A percentile compares a stretch with the other conserved stretches of the same genome.
Evolutionary conservation across 495 filamentous ascomycete genomes (phyloP).

Genomic region (Filosporella fistucella): DNA sequence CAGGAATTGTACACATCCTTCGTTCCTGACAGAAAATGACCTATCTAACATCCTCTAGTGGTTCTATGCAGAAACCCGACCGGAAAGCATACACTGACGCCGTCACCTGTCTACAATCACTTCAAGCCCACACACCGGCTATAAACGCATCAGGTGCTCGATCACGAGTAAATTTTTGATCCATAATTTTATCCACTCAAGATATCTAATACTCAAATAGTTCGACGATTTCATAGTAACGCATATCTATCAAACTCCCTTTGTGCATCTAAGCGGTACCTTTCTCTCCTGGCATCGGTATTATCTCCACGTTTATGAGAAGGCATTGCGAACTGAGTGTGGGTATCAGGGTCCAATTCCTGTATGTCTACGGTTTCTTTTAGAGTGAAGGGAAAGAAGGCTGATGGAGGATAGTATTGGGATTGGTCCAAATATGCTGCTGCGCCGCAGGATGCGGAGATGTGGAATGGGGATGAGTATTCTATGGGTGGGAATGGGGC

Average conservation of each 20-base stretch:
- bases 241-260: constrained; percentile 59
- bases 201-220: too few species aligned
- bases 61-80: constrained; percentile 37
- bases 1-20: constrained; percentile 15
- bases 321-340: constrained; percentile 64
- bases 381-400: too few species aligned
- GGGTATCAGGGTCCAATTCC: constrained; percentile 41
- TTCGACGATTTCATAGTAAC: constrained; percentile 69
- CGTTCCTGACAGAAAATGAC: constrained; percentile 1
- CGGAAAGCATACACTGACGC: constrained; percentile 57
- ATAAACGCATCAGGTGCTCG: constrained; percentile 18
- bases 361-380: too few species aligned
- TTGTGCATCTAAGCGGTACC: constrained; percentile 57
- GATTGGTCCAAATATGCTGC: too few species aligned
- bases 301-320: constrained; percentile 59
- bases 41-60: constrained; percentile 32
- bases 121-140: constrained; percentile 41
- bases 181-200: too few species aligned
- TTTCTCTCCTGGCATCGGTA: constrained; percentile 73
- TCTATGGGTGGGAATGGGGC: too few species aligned
- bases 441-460: too few species aligned
- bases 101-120: constrained; percentile 54
- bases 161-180: too few species aligned
- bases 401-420: too few species aligned
- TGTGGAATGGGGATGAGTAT: too few species aligned